Evolutionary conservation across 768 basidiomycete species (phyloP).

Genomic region (Kwoniella sp.): DNA sequence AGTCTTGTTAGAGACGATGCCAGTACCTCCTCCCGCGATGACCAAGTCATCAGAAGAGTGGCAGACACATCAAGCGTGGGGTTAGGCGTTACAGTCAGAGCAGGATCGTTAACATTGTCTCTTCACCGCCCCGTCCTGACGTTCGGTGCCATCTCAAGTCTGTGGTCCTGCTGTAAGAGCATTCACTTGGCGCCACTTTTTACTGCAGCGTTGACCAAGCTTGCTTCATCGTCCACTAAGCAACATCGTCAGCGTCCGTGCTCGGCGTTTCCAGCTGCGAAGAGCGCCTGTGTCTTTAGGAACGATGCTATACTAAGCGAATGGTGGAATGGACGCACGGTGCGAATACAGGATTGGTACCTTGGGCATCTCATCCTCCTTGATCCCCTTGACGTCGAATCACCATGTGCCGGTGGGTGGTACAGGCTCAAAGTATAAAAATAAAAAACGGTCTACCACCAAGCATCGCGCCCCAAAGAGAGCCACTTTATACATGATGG

Average conservation of each 20-base stretch:
- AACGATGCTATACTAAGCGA: too few species aligned
- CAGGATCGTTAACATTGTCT: too few species aligned
- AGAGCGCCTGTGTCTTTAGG: too few species aligned
- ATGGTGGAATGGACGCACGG: neutral
- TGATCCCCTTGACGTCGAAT: conserved; percentile 31
- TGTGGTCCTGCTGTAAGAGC: neutral
- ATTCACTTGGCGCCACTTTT: conserved; percentile 23
- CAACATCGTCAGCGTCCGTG: neutral
- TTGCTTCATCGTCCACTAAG: neutral
- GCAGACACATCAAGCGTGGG: too few species aligned
- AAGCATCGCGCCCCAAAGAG: conserved; percentile 50
- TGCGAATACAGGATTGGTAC: conserved; percentile 33
- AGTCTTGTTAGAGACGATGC: neutral
- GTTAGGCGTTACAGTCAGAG: too few species aligned
- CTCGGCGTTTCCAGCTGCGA: too few species aligned
- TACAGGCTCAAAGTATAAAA: conserved; percentile 31
- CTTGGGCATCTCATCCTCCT: conserved; percentile 21
- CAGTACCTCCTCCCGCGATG: neutral
- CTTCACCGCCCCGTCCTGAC: too few species aligned
- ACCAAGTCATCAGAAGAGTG: too few species aligned
- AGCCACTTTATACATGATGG: too few species aligned
- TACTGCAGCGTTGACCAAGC: conserved; percentile 9
- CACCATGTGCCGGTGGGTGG: conserved; percentile 56
- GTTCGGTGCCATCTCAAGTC: conserved; percentile 11
- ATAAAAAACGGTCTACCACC: conserved; percentile 9